phyloP scores from a whole-genome alignment of 352 stramenopile genomes.

The Phytopythium montanum region DNA sequence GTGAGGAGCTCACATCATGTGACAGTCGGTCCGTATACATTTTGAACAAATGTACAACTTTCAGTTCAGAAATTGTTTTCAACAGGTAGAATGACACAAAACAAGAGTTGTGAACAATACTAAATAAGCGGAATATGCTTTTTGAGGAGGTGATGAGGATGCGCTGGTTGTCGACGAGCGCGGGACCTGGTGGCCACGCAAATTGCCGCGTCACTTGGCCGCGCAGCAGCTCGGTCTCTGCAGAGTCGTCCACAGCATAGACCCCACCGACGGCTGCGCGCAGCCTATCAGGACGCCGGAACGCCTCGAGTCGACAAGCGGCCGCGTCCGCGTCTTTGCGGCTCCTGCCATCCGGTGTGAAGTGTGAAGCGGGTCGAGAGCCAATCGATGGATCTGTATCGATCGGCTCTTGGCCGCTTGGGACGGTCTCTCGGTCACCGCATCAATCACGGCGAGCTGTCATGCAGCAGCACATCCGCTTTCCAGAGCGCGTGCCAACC shows the following conservation, averaged over 20 bases:
- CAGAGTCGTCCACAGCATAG: not conserved
- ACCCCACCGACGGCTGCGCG: not conserved
- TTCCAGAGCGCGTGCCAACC: not conserved
- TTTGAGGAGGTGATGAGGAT: not conserved
- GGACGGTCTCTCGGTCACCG: not conserved
- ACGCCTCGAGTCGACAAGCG: conserved; percentile 9
- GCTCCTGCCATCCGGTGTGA: not conserved
- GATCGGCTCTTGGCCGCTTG: not conserved
- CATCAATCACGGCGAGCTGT: not conserved
- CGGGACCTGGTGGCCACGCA: not conserved
- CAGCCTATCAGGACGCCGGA: conserved; percentile 11
- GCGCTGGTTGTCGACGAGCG: conserved; percentile 2
- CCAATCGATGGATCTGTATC: conserved; percentile 3
- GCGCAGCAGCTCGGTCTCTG: not conserved
- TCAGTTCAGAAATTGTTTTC: not conserved
- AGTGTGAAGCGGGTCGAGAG: not conserved
- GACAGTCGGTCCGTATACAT: conserved; percentile 5
- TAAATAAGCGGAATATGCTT: not conserved
- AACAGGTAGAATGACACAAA: not conserved
- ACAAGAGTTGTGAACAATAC: not conserved
- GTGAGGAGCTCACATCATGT: too few relatives aligned
- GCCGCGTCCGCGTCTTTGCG: conserved; percentile 6
- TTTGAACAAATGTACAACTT: not conserved
- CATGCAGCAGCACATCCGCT: not conserved
- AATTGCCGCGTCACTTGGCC: conserved; percentile 8